Base-by-base conservation (phyloP, 2,329 filamentous ascomycete species). In the Neofusicoccum cordaticola region DNA sequence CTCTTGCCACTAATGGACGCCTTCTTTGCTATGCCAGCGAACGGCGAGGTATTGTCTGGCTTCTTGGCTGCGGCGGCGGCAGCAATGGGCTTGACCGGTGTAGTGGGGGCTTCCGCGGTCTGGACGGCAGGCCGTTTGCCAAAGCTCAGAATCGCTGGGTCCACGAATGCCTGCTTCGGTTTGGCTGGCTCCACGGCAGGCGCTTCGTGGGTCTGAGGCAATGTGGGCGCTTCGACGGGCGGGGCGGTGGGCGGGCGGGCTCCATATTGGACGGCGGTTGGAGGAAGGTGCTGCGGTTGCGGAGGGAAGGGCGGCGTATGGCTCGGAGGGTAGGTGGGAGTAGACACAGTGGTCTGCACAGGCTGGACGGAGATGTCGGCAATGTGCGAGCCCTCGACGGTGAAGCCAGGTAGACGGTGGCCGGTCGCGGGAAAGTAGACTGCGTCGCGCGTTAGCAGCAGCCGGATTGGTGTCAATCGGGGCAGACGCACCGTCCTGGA, bases 61-160 rank as follows among this genome's bases (percentile, higher is more conserved):
- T 78, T 63, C 6, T 35, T 27, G 31, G 73, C 68, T 19, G 75
- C 74, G 31, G 73, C 71, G 56, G 77, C 74, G 34, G 72, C 72
- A 48, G 74, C 64, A 56, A 75, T 69, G 13, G 77, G 74, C 68
- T 80, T 81, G 64, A 80, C 76, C 0, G 80, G 80, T 27, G 78
- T 80, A 6, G 79, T 76, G 17, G 79, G 76, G 15, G 75, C 77
- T 68, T 78, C 75, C 12, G 68, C 61, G 15, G 52, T 34, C 15
- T 56, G 44, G 15, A 22, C n/a, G 31, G 17, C 52, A 12, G 70
- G 76, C 66, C 71, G 69, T 66, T 75, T 81, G 19, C 76, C 76
- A 73, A 91, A 85, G 73, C 91, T 93, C 51, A 96, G 74, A 63
- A 96, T 96, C 3, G 92, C 92, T 11, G 92, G 92, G 71, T 96